A percentile compares a stretch with the other conserved stretches of the same genome.
Evolutionary conservation across 441 rosid genomes (phyloP).

Genomic region (Gossypium lobatum): DNA sequence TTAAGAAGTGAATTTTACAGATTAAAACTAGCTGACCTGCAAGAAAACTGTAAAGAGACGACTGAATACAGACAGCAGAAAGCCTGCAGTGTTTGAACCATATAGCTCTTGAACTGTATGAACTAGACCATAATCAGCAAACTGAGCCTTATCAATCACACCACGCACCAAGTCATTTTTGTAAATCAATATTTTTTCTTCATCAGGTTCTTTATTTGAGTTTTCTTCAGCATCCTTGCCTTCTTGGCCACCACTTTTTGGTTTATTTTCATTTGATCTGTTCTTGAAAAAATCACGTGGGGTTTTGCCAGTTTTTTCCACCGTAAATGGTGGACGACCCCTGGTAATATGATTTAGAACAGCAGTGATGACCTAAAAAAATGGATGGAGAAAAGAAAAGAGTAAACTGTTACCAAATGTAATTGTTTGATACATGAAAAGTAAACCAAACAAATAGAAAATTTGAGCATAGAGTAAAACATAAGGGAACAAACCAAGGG

Average conservation of each 20-base stretch:
- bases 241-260: slow-evolving; percentile 18
- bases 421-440: not conserved
- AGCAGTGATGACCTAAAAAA: slow-evolving; percentile 72
- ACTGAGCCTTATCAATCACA: slow-evolving; percentile 98
- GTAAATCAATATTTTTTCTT: slow-evolving; percentile 63
- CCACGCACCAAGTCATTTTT: slow-evolving; percentile 78
- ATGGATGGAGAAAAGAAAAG: not conserved
- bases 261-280: slow-evolving; percentile 29
- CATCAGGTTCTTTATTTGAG: slow-evolving; percentile 41
- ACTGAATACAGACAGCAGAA: slow-evolving; percentile 80
- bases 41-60: slow-evolving; percentile 85
- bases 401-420: slow-evolving; percentile 4
- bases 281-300: slow-evolving; percentile 70
- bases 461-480: not conserved
- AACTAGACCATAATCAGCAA: slow-evolving; percentile 93
- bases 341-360: slow-evolving; percentile 75
- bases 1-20: slow-evolving; percentile 10
- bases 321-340: slow-evolving; percentile 76
- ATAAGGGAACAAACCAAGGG: not conserved
- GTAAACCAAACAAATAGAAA: not conserved
- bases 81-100: slow-evolving; percentile 89
- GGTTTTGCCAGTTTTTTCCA: slow-evolving; percentile 75
- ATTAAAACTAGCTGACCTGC: slow-evolving; percentile 52
- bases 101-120: slow-evolving; percentile 95
- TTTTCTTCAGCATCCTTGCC: slow-evolving; percentile 9